Evolutionary conservation across 2,329 filamentous ascomycete genomes (phyloP), one percentile per base, ranked within the genome.

Genomic region (Capronia coronata): DNA sequence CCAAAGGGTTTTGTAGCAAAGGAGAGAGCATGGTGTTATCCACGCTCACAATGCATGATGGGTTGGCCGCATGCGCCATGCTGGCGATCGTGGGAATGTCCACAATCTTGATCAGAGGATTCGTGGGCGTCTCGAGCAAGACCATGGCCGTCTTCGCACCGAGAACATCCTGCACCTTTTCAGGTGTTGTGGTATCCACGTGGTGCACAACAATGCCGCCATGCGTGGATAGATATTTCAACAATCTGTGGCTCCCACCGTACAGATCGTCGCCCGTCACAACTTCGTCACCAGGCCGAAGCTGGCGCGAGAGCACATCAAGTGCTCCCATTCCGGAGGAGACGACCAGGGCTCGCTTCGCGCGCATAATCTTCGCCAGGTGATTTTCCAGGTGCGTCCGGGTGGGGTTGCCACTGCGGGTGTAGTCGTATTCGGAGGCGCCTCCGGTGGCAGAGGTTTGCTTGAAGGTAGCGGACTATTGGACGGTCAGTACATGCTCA

Each of bases 21-120:
- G 93, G 93, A 1, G 90, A 96, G 59, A 98, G 83, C 93, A 98
- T 98, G 50, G 93, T 98, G 74, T 98, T 98, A 71, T 98, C 93
- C 21, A 97, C 93, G 1, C 90, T 82, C 13, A 98, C 89, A 34
- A 97, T 74, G 21, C 87, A 86, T 55, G 79, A 80, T 6, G 84
- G 74, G 67, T 93, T 95, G 43, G 79, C 79, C 30, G 83, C 80
- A 67, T 97, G 93, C 0, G 86, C 80, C 16, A 84, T 72, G 32
- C 77, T 75, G 11, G 93, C 82, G 60, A 98, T 94, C 18, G 81
- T 76, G 2, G 84, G 78, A 52, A 98, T 86, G 66, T 98, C 93
- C 62, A 94, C 89, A 60, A 98, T 90, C 73, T 98, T 98, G 76
- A 98, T 97, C 42, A 98, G 74, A 4, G 93, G 94, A 70, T 98